Evolutionary conservation across 345 rosid genomes (phyloP).

Genomic region (Leavenworthia alabamica): DNA sequence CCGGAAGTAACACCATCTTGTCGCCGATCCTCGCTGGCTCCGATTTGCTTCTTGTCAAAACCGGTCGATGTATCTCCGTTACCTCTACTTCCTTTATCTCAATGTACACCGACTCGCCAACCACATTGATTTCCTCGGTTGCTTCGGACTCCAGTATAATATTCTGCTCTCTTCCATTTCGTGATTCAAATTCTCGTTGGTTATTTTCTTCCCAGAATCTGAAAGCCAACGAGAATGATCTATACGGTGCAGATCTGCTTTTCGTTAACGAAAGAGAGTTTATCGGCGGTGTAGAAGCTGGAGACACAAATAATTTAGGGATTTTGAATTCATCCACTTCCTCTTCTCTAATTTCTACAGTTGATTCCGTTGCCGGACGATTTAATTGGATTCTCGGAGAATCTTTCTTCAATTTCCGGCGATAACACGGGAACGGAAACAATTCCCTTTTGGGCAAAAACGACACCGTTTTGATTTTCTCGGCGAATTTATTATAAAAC

Average conservation of each 20-base stretch:
- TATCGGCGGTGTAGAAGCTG: slow-evolving; percentile 52
- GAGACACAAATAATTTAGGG: slow-evolving; percentile 31
- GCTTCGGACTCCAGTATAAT: neutral
- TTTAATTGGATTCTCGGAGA: slow-evolving; percentile 28
- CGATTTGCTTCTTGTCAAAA: slow-evolving; percentile 70
- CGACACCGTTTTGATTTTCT: slow-evolving; percentile 27
- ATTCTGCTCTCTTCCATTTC: slow-evolving; percentile 13
- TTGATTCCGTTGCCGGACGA: slow-evolving; percentile 22
- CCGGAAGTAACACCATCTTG: slow-evolving; percentile 40
- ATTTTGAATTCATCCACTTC: slow-evolving; percentile 12
- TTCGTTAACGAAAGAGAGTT: slow-evolving; percentile 64
- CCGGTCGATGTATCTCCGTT: slow-evolving; percentile 26
- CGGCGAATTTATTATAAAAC: slow-evolving; percentile 23
- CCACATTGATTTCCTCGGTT: neutral
- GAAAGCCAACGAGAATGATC: slow-evolving; percentile 71
- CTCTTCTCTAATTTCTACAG: slow-evolving; percentile 13
- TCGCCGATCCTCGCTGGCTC: slow-evolving; percentile 73
- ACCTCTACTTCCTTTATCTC: slow-evolving; percentile 25
- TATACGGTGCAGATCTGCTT: slow-evolving; percentile 81
- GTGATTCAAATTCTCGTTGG: slow-evolving; percentile 29
- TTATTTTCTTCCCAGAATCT: slow-evolving; percentile 75
- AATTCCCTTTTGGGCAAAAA: slow-evolving; percentile 39
- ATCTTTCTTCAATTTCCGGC: slow-evolving; percentile 28
- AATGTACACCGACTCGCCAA: slow-evolving; percentile 17
- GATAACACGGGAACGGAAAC: slow-evolving; percentile 21